phyloP scores from a whole-genome alignment of 1,284 basidiomycete genomes.

The Puccinia polysora region DNA sequence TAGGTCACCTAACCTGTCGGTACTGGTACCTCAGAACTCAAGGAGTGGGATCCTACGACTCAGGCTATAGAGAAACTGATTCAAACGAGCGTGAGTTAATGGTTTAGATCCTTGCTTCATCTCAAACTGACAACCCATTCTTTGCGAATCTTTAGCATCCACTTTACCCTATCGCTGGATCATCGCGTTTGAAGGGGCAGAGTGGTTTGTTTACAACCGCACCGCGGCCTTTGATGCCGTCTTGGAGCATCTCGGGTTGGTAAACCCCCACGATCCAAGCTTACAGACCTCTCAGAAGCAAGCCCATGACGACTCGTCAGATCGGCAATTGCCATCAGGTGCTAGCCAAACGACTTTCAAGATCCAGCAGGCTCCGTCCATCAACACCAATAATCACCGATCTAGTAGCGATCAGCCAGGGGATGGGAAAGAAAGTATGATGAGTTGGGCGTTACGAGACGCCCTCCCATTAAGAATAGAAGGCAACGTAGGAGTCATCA shows the following conservation, averaged over 20 bases:
- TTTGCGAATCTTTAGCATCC: not conserved
- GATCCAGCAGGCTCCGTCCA: conserved; percentile 20
- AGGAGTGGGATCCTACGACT: conserved; percentile 63
- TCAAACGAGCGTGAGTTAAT: not conserved
- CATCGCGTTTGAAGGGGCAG: conserved; percentile 71
- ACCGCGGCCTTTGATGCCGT: conserved; percentile 82
- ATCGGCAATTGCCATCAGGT: conserved; percentile 27
- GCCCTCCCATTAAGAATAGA: conserved; percentile 36
- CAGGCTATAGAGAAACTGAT: conserved; percentile 57
- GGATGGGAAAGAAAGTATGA: conserved; percentile 12
- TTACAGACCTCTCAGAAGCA: conserved; percentile 49
- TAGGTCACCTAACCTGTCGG: conserved; percentile 78
- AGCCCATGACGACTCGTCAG: conserved; percentile 46
- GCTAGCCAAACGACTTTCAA: conserved; percentile 44
- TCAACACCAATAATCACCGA: conserved; percentile 1
- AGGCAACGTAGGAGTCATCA: conserved; percentile 16
- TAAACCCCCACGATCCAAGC: conserved; percentile 43
- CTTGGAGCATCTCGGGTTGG: conserved; percentile 64
- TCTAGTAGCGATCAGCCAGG: not conserved
- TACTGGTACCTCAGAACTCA: conserved; percentile 77
- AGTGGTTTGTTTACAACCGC: conserved; percentile 84
- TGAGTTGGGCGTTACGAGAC: conserved; percentile 10
- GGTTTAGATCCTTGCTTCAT: not conserved
- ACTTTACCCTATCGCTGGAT: conserved; percentile 68
- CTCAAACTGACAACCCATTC: conserved; percentile 27